Percentiles rank a stretch among this genome's conserved stretches.
These are phyloP conservation scores for Pseudogymnoascus sp. DNA, from an alignment of 2,329 filamentous ascomycete species.

Conservation along the genomic window DNA sequence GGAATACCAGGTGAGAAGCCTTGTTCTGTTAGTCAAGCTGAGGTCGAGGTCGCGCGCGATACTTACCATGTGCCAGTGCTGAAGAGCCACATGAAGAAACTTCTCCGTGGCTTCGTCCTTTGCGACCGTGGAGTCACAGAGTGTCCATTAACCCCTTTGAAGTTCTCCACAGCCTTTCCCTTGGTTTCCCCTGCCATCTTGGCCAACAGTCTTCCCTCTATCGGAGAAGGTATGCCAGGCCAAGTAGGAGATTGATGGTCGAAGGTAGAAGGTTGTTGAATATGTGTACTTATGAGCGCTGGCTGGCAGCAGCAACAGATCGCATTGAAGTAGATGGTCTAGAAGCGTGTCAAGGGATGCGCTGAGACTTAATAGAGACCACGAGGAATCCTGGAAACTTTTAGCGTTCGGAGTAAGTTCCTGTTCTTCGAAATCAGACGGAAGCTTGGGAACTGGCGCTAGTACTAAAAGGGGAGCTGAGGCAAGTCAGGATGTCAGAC, in stretches of 20 bases:
- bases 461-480: conserved; percentile 7
- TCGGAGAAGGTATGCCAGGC: neutral
- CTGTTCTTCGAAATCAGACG: conserved; percentile 8
- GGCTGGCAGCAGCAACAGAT: conserved; percentile 9
- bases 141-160: conserved; percentile 33
- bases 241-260: neutral
- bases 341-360: conserved; percentile 6
- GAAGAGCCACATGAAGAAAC: conserved; percentile 31
- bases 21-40: conserved; percentile 30
- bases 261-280: neutral
- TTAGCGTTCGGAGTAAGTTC: conserved; percentile 9
- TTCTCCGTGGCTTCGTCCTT: conserved; percentile 19
- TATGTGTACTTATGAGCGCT: conserved; percentile 1
- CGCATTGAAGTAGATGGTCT: conserved; percentile 3
- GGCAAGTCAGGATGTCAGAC: neutral
- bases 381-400: conserved; percentile 5
- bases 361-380: conserved; percentile 5
- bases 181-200: conserved; percentile 34
- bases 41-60: neutral
- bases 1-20: conserved; percentile 77
- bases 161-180: conserved; percentile 29
- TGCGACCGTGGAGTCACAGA: conserved; percentile 27
- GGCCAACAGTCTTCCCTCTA: conserved; percentile 2
- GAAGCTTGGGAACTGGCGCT: neutral
- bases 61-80: conserved; percentile 48